Percentiles rank a stretch among this genome's conserved stretches.
Evolutionary conservation across 176 grass and related monocot genomes (phyloP).

Genomic region (Cenchrus fungigraminus): DNA sequence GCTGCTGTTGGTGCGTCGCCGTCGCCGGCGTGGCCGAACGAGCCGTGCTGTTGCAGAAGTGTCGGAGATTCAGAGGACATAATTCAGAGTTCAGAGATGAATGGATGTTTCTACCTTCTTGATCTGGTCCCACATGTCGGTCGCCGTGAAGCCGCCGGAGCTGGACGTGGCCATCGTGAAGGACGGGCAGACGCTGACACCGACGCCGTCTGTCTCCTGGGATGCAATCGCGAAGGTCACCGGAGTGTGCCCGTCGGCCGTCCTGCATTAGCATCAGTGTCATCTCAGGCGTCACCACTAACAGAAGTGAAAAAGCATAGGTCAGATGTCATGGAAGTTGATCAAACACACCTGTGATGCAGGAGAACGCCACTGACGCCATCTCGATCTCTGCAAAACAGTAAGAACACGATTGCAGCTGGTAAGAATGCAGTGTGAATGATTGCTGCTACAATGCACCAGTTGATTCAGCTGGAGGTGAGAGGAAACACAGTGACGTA

Average conservation of each 20-base stretch:
- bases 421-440: not conserved
- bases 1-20: constrained; percentile 24
- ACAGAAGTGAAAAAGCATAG: not conserved
- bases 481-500: not conserved
- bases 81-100: not conserved
- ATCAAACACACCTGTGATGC: constrained; percentile 63
- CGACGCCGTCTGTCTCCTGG: constrained; percentile 65
- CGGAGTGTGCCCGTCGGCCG: constrained; percentile 52
- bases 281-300: not conserved
- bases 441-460: not conserved
- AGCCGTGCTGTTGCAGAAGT: constrained; percentile 57
- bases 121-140: constrained; percentile 74
- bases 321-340: not conserved
- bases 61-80: not conserved
- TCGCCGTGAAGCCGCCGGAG: constrained; percentile 61
- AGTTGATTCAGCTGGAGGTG: not conserved
- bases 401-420: not conserved
- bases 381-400: constrained; percentile 51
- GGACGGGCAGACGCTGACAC: constrained; percentile 71
- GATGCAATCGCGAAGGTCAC: constrained; percentile 87
- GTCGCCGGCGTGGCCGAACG: constrained; percentile 47
- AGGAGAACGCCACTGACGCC: constrained; percentile 81
- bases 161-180: constrained; percentile 62
- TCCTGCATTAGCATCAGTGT: constrained; percentile 44
- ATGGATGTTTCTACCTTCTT: constrained; percentile 49